Conservation (phyloP, 2,329 filamentous ascomycete genomes). For the Fusarium anguioides region DNA sequence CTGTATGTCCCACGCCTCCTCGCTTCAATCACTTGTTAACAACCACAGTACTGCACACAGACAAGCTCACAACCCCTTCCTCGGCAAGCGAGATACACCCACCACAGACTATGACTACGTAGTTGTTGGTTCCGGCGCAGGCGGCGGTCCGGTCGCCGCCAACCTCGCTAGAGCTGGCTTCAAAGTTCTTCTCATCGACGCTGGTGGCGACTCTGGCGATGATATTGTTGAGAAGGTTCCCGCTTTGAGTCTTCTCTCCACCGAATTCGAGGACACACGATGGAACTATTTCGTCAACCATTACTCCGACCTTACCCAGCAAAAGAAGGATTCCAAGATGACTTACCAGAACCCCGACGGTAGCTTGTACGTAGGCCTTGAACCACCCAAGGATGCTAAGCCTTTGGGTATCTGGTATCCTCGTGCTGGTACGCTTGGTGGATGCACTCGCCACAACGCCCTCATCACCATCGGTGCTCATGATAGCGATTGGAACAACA, state of each 20-base stretch:
- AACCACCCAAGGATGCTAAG: conserved; percentile 52
- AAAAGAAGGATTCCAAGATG: conserved; percentile 63
- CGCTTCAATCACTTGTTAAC: neutral
- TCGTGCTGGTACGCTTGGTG: conserved; percentile 57
- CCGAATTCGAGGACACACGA: conserved; percentile 44
- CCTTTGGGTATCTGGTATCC: conserved; percentile 58
- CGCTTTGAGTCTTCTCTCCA: conserved; percentile 42
- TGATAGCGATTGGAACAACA: conserved; percentile 55
- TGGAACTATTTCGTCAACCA: conserved; percentile 74
- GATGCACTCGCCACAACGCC: conserved; percentile 52
- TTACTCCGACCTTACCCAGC: conserved; percentile 60
- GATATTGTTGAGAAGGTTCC: conserved; percentile 44
- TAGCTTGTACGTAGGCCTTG: conserved; percentile 46
- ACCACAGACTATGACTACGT: conserved; percentile 63
- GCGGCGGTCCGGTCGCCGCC: conserved; percentile 65
- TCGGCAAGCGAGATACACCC: conserved; percentile 9
- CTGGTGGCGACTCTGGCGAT: conserved; percentile 64
- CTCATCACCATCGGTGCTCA: conserved; percentile 54
- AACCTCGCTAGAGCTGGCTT: conserved; percentile 67
- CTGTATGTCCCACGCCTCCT: neutral
- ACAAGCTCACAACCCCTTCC: conserved; percentile 19
- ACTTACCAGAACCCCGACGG: conserved; percentile 53
- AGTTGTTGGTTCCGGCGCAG: conserved; percentile 68
- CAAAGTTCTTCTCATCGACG: conserved; percentile 68
- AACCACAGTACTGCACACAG: neutral